A percentile compares a stretch with the other conserved stretches of the same genome.
Evolutionary conservation across 208 protist genomes (phyloP).

Genomic region (Vickermania ingenoplastis): DNA sequence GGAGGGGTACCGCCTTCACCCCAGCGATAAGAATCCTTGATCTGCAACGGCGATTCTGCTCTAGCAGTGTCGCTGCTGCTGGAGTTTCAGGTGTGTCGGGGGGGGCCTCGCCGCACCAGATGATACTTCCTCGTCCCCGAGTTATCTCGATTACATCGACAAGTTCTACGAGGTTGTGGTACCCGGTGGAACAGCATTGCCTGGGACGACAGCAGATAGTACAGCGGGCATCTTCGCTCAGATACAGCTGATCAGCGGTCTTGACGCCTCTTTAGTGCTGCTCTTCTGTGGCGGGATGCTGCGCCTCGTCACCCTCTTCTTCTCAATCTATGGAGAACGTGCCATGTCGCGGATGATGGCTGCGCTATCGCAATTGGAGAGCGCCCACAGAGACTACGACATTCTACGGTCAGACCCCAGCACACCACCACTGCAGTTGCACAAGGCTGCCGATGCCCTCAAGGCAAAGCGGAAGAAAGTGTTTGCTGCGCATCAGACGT

Average conservation of each 20-base stretch:
- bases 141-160: too few species aligned
- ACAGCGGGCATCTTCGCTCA: too few species aligned
- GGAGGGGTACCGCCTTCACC: too few species aligned
- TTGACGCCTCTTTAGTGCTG: conserved; percentile 45
- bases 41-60: too few species aligned
- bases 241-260: conserved; percentile 5
- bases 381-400: conserved; percentile 64
- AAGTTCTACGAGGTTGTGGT: too few species aligned
- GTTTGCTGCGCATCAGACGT: conserved; percentile 64
- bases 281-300: conserved; percentile 39
- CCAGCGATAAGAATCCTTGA: too few species aligned
- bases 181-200: too few species aligned
- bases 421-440: conserved; percentile 62
- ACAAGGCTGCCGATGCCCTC: conserved; percentile 54
- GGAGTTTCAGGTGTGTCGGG: too few species aligned
- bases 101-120: too few species aligned
- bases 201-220: too few species aligned
- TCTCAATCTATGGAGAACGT: conserved; percentile 81
- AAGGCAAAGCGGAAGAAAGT: conserved; percentile 69
- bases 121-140: too few species aligned
- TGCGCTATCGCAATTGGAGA: conserved; percentile 53
- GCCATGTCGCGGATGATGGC: conserved; percentile 65
- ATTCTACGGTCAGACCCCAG: conserved; percentile 63
- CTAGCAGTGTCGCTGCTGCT: too few species aligned
- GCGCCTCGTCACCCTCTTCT: conserved; percentile 50